Evolutionary conservation across 2,329 filamentous ascomycete genomes (phyloP).

Genomic region (Colletotrichum sublineola): DNA sequence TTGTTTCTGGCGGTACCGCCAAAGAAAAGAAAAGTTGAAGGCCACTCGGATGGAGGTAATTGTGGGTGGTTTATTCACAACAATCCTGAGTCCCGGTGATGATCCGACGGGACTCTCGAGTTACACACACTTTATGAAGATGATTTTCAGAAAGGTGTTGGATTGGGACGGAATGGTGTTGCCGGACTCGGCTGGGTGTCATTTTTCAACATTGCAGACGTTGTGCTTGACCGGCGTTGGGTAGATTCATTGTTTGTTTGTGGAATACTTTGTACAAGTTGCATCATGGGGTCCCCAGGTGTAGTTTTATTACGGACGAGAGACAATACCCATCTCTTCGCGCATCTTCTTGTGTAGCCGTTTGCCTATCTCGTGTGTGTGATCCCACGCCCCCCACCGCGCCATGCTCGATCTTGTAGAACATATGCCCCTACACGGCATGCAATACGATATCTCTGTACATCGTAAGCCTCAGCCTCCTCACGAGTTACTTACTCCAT

Average conservation of each 20-base stretch:
- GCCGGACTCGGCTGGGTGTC: constrained; percentile 33
- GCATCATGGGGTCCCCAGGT: constrained; percentile 27
- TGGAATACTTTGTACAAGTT: constrained; percentile 34
- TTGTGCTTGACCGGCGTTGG: constrained; percentile 28
- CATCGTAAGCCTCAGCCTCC: constrained; percentile 11
- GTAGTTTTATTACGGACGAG: constrained; percentile 38
- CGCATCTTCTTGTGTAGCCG: background rate
- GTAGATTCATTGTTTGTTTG: constrained; percentile 22
- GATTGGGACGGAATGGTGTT: constrained; percentile 36
- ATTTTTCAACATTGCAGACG: constrained; percentile 35
- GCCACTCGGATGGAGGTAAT: constrained; percentile 37
- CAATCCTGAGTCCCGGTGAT: constrained; percentile 38
- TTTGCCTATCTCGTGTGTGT: background rate
- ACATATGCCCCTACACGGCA: constrained; percentile 11
- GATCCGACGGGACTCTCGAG: constrained; percentile 40
- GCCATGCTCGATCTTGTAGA: constrained; percentile 13
- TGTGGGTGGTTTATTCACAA: constrained; percentile 36
- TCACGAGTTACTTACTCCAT: constrained; percentile 13
- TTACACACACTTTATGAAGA: constrained; percentile 38
- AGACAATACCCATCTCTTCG: constrained; percentile 29
- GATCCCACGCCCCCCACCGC: background rate
- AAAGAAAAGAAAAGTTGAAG: constrained; percentile 30
- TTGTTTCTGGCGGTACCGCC: constrained; percentile 40
- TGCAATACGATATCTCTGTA: constrained; percentile 18
- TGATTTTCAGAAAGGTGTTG: constrained; percentile 39